phyloP scores from a whole-genome alignment of 75 land plant genomes.

The Cupressus sempervirens region DNA sequence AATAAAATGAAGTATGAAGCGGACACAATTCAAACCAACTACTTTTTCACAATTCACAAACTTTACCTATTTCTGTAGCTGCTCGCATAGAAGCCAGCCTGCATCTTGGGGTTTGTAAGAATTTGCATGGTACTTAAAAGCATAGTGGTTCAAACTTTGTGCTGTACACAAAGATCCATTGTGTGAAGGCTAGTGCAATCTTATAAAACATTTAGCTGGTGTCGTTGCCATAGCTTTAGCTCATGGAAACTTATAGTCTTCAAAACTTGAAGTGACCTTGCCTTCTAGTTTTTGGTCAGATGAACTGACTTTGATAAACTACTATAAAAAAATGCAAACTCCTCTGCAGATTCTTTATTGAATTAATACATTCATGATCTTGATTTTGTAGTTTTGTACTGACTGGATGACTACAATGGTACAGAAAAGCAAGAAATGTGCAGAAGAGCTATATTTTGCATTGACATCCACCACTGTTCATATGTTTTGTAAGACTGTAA shows the following conservation, averaged over 20 bases:
- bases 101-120: too few species aligned
- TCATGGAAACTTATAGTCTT: not conserved
- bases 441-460: not conserved
- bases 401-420: not conserved
- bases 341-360: not conserved
- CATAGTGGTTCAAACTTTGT: too few species aligned
- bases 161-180: too few species aligned
- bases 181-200: too few species aligned
- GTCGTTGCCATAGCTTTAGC: too few species aligned
- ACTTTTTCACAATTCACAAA: too few species aligned
- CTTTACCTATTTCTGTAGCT: too few species aligned
- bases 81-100: too few species aligned
- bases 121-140: too few species aligned
- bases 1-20: too few species aligned
- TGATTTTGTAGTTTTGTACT: not conserved
- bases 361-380: not conserved
- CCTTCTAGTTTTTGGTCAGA: not conserved
- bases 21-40: too few species aligned
- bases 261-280: not conserved
- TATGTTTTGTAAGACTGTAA: constrained; percentile 87
- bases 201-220: too few species aligned
- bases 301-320: not conserved
- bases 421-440: constrained; percentile 8
- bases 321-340: not conserved
- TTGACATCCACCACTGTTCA: constrained; percentile 31